Base-by-base conservation (phyloP, 805 yeast genomes). In the Kregervanrija fluxuum region DNA sequence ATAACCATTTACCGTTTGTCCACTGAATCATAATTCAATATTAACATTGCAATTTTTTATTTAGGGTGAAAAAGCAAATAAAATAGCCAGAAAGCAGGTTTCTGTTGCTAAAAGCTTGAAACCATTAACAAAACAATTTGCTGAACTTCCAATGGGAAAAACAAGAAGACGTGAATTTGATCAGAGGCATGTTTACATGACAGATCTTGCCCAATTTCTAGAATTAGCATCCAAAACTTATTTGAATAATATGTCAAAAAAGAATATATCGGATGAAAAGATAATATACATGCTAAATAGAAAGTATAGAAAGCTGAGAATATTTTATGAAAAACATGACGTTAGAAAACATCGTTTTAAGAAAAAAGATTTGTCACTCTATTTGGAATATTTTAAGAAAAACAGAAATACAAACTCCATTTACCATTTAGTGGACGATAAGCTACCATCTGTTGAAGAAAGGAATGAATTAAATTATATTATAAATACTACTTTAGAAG, bases 141-240 rank as follows among this genome's bases (percentile, higher is more conserved):
- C 38, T 12, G 38, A 48, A 5, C 38, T 49, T 4, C 55, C 57
- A 1, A 30, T 28, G 2, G 33, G 43, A 2, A 53, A 43, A 33
- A 47, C 60, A 16, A 50, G 64, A 35, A 37, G 43, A 11, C 57
- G 50, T 41, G 54, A 53, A 5, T 66, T 64, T 40, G 44, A 54
- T 17, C 66, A 64, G 40, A 48, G 65, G 9, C 68, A 66, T 46
- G 62, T 61, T 9, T 65, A 58, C 43, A 63, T 67, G 0, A 60
- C 61, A 1, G 63, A 62, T 46, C 53, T 66, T 1, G 63, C 68
- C 0, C 62, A 56, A 17, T 63, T 59, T 41, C 46, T 66, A 16
- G 52, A 51, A 16, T 45, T 66, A 9, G 55, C 65, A 3, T 34
- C 61, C 1, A 51, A 51, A 32, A 22, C 48, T 1, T 54, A 60